Conservation (phyloP, 2,329 filamentous ascomycete species). For the Hymenoscyphus fructigenus region DNA sequence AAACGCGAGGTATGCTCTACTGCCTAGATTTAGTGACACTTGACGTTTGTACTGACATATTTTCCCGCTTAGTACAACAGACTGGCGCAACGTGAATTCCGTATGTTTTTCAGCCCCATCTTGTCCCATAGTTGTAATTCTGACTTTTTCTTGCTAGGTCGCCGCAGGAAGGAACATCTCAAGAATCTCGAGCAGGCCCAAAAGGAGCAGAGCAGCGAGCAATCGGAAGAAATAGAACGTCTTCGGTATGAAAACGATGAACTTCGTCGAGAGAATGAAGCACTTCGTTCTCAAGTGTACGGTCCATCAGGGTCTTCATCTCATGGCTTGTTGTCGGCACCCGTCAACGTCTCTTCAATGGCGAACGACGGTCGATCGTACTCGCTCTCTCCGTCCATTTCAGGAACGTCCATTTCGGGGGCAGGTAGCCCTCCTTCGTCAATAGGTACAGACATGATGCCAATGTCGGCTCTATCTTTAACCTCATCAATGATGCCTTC, state of each 20-base stretch:
- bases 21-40: background rate
- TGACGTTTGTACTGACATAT: conserved; percentile 5
- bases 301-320: conserved; percentile 35
- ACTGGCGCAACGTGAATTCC: conserved; percentile 45
- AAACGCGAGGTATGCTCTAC: conserved; percentile 36
- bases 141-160: conserved; percentile 35
- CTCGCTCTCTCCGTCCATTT: conserved; percentile 37
- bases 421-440: conserved; percentile 34
- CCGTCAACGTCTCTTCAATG: conserved; percentile 25
- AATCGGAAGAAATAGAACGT: conserved; percentile 43
- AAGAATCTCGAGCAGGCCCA: conserved; percentile 45
- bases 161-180: conserved; percentile 45
- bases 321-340: conserved; percentile 28
- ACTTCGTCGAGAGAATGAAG: conserved; percentile 42
- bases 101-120: conserved; percentile 34
- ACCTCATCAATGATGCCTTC: conserved; percentile 35
- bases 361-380: conserved; percentile 32
- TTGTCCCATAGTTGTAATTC: background rate
- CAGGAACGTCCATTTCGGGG: conserved; percentile 34
- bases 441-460: conserved; percentile 35
- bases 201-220: conserved; percentile 40
- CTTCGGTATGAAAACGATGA: conserved; percentile 42
- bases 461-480: conserved; percentile 35
- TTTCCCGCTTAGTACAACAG: conserved; percentile 39
- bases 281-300: conserved; percentile 39